Percentiles rank a stretch among this genome's conserved stretches.
These are phyloP conservation scores for Puccinia horiana DNA, from an alignment of 1,284 basidiomycete genomes.

Conservation along the genomic window DNA sequence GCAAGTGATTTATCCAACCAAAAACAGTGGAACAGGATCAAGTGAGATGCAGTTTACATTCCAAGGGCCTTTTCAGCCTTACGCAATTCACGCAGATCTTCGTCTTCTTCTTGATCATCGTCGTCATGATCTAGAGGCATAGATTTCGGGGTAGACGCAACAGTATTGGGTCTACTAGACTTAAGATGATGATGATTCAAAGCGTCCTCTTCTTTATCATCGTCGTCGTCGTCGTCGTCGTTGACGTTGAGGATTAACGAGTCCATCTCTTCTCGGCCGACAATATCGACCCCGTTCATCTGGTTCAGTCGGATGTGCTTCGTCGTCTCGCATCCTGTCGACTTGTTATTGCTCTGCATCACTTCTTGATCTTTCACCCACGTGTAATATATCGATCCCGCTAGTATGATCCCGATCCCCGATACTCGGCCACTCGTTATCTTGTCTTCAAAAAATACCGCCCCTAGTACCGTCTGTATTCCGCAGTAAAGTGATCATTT, in stretches of 20 bases:
- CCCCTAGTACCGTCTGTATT: slow-evolving; percentile 69
- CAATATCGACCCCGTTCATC: not conserved
- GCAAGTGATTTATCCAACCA: not conserved
- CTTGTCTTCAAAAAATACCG: slow-evolving; percentile 73
- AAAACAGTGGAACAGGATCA: not conserved
- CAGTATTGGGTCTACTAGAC: not conserved
- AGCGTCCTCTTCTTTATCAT: not conserved
- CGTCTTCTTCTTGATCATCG: not conserved
- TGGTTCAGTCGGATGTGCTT: slow-evolving; percentile 23
- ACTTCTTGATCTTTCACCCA: slow-evolving; percentile 77
- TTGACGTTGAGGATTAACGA: not conserved
- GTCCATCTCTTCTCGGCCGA: not conserved
- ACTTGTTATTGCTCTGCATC: slow-evolving; percentile 19
- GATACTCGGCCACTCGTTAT: slow-evolving; percentile 73
- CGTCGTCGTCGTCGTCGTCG: not conserved
- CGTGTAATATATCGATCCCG: slow-evolving; percentile 79
- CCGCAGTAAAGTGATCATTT: slow-evolving; percentile 64
- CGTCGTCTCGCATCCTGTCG: not conserved
- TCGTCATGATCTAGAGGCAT: not conserved
- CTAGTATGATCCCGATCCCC: slow-evolving; percentile 75
- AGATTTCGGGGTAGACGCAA: not conserved
- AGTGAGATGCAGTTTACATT: not conserved
- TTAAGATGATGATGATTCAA: not conserved
- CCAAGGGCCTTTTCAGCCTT: slow-evolving; percentile 11
- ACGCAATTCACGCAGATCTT: not conserved